phyloP scores from a whole-genome alignment of 208 protist species.

The Trichomonas gallinae region DNA sequence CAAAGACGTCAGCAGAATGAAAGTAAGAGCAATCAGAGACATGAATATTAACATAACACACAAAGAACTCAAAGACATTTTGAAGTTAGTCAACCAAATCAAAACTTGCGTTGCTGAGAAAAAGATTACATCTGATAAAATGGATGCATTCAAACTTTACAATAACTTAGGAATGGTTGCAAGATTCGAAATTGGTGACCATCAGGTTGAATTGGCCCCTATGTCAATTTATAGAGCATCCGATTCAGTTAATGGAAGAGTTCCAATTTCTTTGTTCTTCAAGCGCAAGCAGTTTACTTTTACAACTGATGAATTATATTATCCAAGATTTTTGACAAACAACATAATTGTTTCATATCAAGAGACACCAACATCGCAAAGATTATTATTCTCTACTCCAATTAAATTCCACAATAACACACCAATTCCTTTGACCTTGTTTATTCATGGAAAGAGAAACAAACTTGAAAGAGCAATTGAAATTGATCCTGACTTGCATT shows the following conservation, averaged over 20 bases:
- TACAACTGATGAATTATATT: not conserved
- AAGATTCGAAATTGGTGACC: not conserved
- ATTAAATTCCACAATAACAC: not conserved
- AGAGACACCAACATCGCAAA: not conserved
- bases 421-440: not conserved
- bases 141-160: not conserved
- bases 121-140: not conserved
- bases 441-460: not conserved
- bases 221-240: not conserved
- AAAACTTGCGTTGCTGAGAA: not conserved
- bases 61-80: not conserved
- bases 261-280: not conserved
- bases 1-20: not conserved
- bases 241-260: not conserved
- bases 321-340: not conserved
- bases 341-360: not conserved
- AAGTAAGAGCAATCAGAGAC: not conserved
- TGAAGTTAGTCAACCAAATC: not conserved
- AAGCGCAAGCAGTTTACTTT: not conserved
- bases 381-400: not conserved
- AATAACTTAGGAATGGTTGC: not conserved
- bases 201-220: not conserved
- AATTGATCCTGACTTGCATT: not conserved
- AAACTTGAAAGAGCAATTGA: not conserved
- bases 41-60: not conserved